phyloP scores from a whole-genome alignment of 2,329 filamentous ascomycete species.

The Calonectria hongkongensis region DNA sequence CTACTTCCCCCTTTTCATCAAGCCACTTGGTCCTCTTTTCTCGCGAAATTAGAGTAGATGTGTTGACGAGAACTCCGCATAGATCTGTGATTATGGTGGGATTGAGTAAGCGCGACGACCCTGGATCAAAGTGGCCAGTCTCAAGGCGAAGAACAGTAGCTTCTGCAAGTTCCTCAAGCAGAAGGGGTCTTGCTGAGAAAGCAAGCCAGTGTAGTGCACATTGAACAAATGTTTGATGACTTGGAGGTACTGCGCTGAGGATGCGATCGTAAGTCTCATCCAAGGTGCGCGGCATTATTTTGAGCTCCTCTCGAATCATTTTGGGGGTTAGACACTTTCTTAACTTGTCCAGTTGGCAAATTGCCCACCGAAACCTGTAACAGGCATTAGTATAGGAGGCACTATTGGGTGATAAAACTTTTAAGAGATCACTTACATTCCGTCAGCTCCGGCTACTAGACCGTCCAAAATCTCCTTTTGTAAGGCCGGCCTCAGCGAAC shows the following conservation, averaged over 20 bases:
- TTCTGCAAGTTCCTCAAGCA: constrained; percentile 17
- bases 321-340: constrained; percentile 4
- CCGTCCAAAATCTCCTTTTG: constrained; percentile 14
- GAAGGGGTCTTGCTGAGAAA: constrained; percentile 5
- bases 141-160: background rate
- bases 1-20: background rate
- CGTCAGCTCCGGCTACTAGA: background rate
- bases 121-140: background rate
- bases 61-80: constrained; percentile 13
- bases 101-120: background rate
- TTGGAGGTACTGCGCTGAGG: background rate
- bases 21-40: constrained; percentile 7
- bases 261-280: constrained; percentile 20
- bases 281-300: constrained; percentile 3
- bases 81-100: constrained; percentile 2
- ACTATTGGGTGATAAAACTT: background rate
- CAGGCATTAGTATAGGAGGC: background rate
- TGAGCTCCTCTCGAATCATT: constrained; percentile 10
- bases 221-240: background rate
- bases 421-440: constrained; percentile 2
- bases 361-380: constrained; percentile 24
- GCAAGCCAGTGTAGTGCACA: constrained; percentile 20
- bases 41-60: background rate
- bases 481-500: constrained; percentile 2
- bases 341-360: constrained; percentile 18